These are phyloP conservation scores for Camellia lanceoleosa DNA, from an alignment of 148 eudicot species.

Conservation along the genomic window DNA sequence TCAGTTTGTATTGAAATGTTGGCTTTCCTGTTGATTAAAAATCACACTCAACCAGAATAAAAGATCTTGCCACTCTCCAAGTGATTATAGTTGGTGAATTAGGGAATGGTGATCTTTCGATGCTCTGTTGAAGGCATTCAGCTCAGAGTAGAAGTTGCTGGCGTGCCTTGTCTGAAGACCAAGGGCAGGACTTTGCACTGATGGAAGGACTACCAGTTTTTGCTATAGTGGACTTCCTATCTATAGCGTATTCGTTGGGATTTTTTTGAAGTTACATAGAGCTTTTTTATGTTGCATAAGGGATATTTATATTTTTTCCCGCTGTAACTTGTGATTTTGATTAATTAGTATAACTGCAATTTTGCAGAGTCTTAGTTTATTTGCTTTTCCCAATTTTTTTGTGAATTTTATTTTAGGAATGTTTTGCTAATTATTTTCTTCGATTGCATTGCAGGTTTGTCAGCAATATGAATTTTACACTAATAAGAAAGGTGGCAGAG, in stretches of 20 bases:
- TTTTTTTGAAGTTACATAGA: background rate
- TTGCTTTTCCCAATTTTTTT: background rate
- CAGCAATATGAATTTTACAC: constrained; percentile 93
- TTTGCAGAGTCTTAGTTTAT: background rate
- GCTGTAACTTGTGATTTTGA: background rate
- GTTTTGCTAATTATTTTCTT: constrained; percentile 9
- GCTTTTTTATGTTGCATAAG: background rate
- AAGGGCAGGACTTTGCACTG: background rate
- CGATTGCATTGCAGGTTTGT: constrained; percentile 72
- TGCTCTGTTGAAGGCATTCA: too few relatives aligned
- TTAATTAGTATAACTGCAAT: background rate
- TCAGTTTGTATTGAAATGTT: too few relatives aligned
- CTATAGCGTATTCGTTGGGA: background rate
- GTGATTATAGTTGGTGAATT: background rate
- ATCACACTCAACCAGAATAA: background rate
- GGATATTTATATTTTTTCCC: background rate
- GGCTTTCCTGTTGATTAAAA: too few relatives aligned
- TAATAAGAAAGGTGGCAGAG: constrained; percentile 63
- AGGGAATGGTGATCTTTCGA: too few relatives aligned
- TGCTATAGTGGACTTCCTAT: too few relatives aligned
- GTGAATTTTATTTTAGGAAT: background rate
- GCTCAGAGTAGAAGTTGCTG: too few relatives aligned
- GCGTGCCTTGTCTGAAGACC: background rate
- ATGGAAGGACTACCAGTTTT: background rate
- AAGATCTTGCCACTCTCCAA: background rate